Evolutionary conservation across 2,329 filamentous ascomycete species (phyloP).

Genomic region (Truncatella angustata): DNA sequence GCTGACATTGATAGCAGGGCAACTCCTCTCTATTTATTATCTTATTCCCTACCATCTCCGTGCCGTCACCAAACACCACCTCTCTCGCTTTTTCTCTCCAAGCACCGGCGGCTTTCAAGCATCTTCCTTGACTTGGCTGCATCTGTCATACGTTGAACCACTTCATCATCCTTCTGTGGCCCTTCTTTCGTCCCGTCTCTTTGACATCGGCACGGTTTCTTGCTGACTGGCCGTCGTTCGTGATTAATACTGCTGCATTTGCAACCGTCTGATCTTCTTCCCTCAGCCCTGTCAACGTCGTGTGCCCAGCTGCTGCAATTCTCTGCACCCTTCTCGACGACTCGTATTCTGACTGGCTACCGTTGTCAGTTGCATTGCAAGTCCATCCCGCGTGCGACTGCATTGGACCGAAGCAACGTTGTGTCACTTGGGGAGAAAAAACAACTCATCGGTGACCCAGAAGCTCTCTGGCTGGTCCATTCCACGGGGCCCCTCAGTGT

Average conservation of each 20-base stretch:
- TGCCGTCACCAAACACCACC: not conserved
- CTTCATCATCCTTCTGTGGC: not conserved
- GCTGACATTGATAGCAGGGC: not conserved
- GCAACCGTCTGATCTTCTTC: conserved; percentile 4
- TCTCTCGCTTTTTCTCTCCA: conserved; percentile 8
- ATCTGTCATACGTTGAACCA: not conserved
- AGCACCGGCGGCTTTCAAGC: conserved; percentile 12
- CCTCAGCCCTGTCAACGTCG: conserved; percentile 11
- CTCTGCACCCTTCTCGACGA: conserved; percentile 7
- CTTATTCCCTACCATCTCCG: not conserved
- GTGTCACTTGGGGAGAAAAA: conserved; percentile 17
- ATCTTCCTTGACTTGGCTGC: conserved; percentile 13
- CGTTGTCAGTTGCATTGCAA: conserved; percentile 18
- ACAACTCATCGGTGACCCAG: conserved; percentile 17
- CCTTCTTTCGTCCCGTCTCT: not conserved
- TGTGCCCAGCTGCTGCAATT: not conserved
- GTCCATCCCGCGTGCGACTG: conserved; percentile 21
- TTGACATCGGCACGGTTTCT: not conserved
- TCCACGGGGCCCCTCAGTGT: conserved; percentile 13
- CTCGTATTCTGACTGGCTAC: conserved; percentile 20
- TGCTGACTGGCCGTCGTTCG: not conserved
- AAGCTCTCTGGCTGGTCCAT: conserved; percentile 13
- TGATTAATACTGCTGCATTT: not conserved
- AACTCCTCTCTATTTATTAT: not conserved
- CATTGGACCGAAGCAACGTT: conserved; percentile 21